phyloP scores from a whole-genome alignment of 192 early-diverging fungal species.

The Backusella luteola region DNA sequence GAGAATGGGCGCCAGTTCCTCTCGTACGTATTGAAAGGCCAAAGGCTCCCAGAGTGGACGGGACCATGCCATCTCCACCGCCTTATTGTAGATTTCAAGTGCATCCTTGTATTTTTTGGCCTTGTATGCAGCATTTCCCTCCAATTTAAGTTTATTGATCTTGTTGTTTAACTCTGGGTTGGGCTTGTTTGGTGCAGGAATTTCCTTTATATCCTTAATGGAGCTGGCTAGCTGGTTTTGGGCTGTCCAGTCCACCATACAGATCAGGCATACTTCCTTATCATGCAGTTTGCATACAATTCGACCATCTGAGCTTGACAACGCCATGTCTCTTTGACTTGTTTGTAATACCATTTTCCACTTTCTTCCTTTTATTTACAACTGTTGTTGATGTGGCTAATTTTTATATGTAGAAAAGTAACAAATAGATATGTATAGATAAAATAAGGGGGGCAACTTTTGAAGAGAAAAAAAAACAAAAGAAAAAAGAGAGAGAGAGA shows the following conservation, averaged over 20 bases:
- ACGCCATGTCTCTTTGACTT: constrained; percentile 10
- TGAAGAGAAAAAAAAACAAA: neutral
- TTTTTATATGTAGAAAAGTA: neutral
- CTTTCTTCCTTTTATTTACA: neutral
- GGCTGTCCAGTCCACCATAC: constrained; percentile 57
- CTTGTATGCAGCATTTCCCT: constrained; percentile 87
- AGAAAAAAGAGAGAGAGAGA: neutral
- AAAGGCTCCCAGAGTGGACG: constrained; percentile 75
- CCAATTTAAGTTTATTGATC: constrained; percentile 56
- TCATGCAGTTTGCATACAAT: constrained; percentile 63
- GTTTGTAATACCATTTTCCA: neutral
- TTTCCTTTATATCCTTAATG: constrained; percentile 54
- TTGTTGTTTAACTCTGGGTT: constrained; percentile 51
- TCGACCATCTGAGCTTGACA: constrained; percentile 33
- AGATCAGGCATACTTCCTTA: constrained; percentile 63
- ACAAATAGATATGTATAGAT: neutral
- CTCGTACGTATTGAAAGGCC: constrained; percentile 49
- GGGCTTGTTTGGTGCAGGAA: constrained; percentile 65
- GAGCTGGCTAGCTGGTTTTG: constrained; percentile 66
- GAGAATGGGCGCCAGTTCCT: constrained; percentile 63
- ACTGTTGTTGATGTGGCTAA: neutral
- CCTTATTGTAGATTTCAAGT: constrained; percentile 84
- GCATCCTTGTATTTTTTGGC: constrained; percentile 80
- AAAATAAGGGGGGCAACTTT: neutral
- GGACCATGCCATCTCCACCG: constrained; percentile 74